phyloP scores from a whole-genome alignment of 257 asterid genomes.

The Knoxia roxburghii region DNA sequence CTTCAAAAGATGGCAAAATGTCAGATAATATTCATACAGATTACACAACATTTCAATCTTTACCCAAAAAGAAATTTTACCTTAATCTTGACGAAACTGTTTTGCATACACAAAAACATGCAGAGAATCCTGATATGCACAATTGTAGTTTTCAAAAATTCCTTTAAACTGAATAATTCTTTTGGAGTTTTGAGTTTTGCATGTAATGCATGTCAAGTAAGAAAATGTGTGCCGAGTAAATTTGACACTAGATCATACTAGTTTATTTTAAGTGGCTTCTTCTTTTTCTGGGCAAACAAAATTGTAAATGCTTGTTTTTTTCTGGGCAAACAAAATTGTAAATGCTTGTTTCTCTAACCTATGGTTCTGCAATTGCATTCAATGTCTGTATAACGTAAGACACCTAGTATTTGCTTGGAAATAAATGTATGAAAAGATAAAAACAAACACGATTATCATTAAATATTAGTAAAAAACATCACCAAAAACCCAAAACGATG shows the following conservation, averaged over 20 bases:
- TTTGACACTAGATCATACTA: background rate
- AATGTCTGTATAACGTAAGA: conserved; percentile 5
- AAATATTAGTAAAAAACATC: background rate
- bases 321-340: background rate
- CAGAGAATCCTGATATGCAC: background rate
- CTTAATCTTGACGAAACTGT: background rate
- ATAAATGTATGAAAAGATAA: background rate
- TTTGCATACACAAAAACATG: too few relatives aligned
- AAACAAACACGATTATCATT: background rate
- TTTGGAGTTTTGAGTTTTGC: too few relatives aligned
- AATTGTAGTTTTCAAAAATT: too few relatives aligned
- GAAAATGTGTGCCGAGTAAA: too few relatives aligned
- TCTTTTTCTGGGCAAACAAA: background rate
- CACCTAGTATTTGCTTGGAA: background rate
- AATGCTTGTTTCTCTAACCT: background rate
- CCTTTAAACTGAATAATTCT: too few relatives aligned
- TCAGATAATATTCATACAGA: background rate
- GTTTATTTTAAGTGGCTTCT: background rate
- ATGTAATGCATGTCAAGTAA: too few relatives aligned
- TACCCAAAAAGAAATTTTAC: background rate
- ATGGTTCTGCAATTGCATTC: background rate
- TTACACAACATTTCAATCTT: too few relatives aligned
- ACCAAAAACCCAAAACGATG: background rate
- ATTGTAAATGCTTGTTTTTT: background rate
- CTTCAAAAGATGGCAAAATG: background rate